Evolutionary conservation across 768 basidiomycete species (phyloP).

Genomic region (Phylloporus sp.): DNA sequence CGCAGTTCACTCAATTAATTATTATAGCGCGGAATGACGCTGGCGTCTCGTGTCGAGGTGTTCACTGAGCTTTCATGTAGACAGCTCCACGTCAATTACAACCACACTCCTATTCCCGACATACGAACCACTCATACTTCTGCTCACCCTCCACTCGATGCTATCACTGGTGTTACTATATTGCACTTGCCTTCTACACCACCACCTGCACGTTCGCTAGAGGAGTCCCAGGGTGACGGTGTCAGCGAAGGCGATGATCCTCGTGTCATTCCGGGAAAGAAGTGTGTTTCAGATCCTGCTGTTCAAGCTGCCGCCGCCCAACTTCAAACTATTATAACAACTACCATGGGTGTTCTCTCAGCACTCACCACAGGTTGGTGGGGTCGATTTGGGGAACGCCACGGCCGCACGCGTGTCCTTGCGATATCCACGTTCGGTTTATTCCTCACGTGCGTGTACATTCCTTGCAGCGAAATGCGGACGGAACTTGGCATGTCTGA

Average conservation of each 20-base stretch:
- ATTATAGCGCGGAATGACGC: constrained; percentile 70
- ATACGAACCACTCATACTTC: neutral
- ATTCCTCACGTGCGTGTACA: constrained; percentile 60
- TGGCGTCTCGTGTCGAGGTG: constrained; percentile 75
- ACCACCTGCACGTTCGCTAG: neutral
- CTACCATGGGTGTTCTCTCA: constrained; percentile 73
- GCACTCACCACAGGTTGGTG: constrained; percentile 85
- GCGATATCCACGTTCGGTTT: constrained; percentile 64
- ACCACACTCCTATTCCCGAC: constrained; percentile 26
- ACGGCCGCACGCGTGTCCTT: constrained; percentile 76
- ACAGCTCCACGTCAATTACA: constrained; percentile 45
- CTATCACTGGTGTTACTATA: constrained; percentile 7
- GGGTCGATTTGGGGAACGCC: constrained; percentile 73
- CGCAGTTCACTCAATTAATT: constrained; percentile 2
- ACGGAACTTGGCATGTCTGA: neutral
- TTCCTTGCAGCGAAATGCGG: constrained; percentile 11
- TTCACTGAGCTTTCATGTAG: constrained; percentile 76
- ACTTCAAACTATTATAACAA: constrained; percentile 74
- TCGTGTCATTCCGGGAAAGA: constrained; percentile 33
- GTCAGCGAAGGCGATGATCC: constrained; percentile 38
- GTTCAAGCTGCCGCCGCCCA: constrained; percentile 68
- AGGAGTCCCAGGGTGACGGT: constrained; percentile 23
- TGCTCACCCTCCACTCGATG: constrained; percentile 4
- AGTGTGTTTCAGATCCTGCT: constrained; percentile 45
- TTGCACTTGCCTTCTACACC: constrained; percentile 11